Evolutionary conservation across 805 yeast species (phyloP).

Genomic region (Candida morakotiae): DNA sequence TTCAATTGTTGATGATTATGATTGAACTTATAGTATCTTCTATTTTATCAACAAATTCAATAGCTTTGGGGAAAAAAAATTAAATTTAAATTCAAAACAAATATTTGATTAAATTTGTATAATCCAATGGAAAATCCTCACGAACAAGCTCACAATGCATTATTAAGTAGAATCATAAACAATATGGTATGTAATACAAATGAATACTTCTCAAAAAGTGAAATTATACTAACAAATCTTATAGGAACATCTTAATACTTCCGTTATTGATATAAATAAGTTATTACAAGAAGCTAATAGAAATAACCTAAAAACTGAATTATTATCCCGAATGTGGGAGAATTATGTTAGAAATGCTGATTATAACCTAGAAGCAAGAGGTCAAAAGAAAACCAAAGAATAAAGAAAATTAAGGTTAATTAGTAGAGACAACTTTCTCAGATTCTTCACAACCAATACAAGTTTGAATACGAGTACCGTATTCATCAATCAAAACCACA

Average conservation of each 20-base stretch:
- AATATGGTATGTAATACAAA: slow-evolving; percentile 55
- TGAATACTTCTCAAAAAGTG: neutral
- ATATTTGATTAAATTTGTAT: no score
- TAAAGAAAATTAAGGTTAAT: no score
- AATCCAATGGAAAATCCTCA: slow-evolving; percentile 76
- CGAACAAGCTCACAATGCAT: slow-evolving; percentile 73
- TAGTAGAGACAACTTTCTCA: no score
- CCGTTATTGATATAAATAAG: slow-evolving; percentile 60
- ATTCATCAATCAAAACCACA: no score
- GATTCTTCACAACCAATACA: no score
- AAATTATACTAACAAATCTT: neutral
- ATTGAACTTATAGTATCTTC: no score
- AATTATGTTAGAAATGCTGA: slow-evolving; percentile 67
- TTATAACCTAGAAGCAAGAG: slow-evolving; percentile 65
- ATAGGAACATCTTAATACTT: slow-evolving; percentile 68
- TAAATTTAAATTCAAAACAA: slow-evolving; percentile 7
- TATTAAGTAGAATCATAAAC: slow-evolving; percentile 70
- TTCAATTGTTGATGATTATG: no score
- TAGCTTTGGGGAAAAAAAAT: no score
- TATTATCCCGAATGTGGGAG: slow-evolving; percentile 75
- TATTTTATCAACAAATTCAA: no score
- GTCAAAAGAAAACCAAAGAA: slow-evolving; percentile 52
- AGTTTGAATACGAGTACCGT: no score
- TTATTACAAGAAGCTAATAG: slow-evolving; percentile 58
- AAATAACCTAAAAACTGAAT: slow-evolving; percentile 64